Evolutionary conservation across 495 filamentous ascomycete genomes (phyloP).

Genomic region (Penicillium turbatum): DNA sequence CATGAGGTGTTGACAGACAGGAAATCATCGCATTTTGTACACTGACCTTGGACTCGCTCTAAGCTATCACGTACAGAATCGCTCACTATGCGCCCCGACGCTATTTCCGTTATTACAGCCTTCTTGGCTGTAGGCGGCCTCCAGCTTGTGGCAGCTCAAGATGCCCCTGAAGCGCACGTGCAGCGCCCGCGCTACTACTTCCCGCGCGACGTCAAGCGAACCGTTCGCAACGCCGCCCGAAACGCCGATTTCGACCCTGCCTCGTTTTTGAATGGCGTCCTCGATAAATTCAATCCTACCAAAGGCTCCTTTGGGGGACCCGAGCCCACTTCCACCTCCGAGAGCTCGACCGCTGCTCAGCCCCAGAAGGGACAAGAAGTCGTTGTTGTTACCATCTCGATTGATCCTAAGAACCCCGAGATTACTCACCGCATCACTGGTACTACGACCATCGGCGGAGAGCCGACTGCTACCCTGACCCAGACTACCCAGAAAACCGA

Average conservation of each 20-base stretch:
- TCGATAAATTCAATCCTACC: background rate
- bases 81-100: constrained; percentile 29
- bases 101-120: constrained; percentile 29
- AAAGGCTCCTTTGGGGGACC: background rate
- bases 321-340: background rate
- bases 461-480: constrained; percentile 13
- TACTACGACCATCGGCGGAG: constrained; percentile 19
- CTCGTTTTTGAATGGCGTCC: background rate
- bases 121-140: constrained; percentile 35
- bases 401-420: constrained; percentile 13
- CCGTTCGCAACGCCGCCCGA: constrained; percentile 26
- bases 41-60: constrained; percentile 13
- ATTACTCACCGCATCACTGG: constrained; percentile 14
- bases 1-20: constrained; percentile 25
- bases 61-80: constrained; percentile 4
- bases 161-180: constrained; percentile 32
- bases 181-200: constrained; percentile 45
- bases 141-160: constrained; percentile 31
- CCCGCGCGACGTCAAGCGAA: constrained; percentile 44
- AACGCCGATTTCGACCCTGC: constrained; percentile 6
- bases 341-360: background rate
- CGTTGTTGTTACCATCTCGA: constrained; percentile 22
- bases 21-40: constrained; percentile 20
- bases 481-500: constrained; percentile 10
- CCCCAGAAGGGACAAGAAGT: constrained; percentile 14